Conservation (phyloP, 2,329 filamentous ascomycete species). For the Aureobasidium subglaciale region DNA sequence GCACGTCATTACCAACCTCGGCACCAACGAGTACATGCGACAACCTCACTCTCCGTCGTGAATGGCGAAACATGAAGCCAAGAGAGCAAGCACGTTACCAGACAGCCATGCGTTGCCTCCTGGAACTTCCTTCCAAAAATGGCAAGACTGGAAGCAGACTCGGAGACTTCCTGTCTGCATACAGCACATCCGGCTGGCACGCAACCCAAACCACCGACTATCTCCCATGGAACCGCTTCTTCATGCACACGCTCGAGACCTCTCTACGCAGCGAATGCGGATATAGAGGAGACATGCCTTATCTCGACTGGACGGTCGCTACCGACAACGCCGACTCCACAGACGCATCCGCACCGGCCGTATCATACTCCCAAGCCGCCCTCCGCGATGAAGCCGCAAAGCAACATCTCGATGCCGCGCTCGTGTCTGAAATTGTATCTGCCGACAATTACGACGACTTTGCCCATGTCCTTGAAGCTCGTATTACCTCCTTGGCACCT, state of each 20-base stretch:
- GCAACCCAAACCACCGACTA: conserved; percentile 21
- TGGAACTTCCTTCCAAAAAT: conserved; percentile 19
- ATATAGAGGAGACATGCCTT: conserved; percentile 21
- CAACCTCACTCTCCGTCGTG: conserved; percentile 15
- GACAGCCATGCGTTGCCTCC: conserved; percentile 22
- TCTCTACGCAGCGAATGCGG: conserved; percentile 21
- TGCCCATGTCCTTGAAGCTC: conserved; percentile 17
- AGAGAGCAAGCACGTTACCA: conserved; percentile 22
- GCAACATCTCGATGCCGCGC: background rate
- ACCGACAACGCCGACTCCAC: conserved; percentile 20
- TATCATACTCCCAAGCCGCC: conserved; percentile 16
- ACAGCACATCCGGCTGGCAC: conserved; percentile 20
- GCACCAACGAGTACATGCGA: conserved; percentile 13
- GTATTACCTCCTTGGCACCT: conserved; percentile 19
- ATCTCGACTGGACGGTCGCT: conserved; percentile 25
- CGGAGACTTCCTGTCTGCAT: conserved; percentile 23
- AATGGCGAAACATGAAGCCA: conserved; percentile 21
- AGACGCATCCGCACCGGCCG: conserved; percentile 17
- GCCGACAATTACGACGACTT: conserved; percentile 24
- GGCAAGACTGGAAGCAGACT: conserved; percentile 19
- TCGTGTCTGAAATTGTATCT: background rate
- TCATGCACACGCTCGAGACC: conserved; percentile 22
- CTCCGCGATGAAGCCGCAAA: conserved; percentile 18
- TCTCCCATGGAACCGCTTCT: conserved; percentile 25
- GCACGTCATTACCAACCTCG: background rate